phyloP scores from a whole-genome alignment of 2,329 filamentous ascomycete genomes.

The Fusarium hainanense region DNA sequence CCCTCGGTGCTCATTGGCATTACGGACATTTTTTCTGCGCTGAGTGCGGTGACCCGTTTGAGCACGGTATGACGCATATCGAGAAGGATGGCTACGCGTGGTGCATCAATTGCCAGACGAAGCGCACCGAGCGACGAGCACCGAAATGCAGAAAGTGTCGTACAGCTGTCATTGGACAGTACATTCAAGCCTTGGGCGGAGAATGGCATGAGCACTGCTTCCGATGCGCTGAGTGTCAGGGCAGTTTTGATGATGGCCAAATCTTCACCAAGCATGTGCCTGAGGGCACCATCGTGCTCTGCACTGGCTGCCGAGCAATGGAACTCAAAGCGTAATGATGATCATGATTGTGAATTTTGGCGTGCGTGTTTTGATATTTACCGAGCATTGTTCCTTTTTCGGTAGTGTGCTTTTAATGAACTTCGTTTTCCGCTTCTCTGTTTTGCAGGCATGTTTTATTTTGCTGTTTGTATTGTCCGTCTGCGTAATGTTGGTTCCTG shows the following conservation, averaged over 20 bases:
- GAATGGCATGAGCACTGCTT: constrained; percentile 98
- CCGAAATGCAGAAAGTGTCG: constrained; percentile 90
- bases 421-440: constrained; percentile 7
- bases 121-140: constrained; percentile 86
- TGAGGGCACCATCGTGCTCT: constrained; percentile 66
- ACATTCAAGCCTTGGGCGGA: constrained; percentile 86
- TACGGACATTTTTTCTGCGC: constrained; percentile 99
- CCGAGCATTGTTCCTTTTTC: constrained; percentile 2
- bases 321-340: constrained; percentile 65
- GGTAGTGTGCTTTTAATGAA: constrained; percentile 8
- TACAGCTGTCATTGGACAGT: constrained; percentile 86
- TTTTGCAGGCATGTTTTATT: constrained; percentile 2
- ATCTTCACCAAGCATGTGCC: constrained; percentile 69
- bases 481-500: constrained; percentile 1
- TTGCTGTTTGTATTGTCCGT: constrained; percentile 24
- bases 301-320: constrained; percentile 68
- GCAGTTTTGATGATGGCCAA: constrained; percentile 72
- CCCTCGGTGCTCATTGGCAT: constrained; percentile 96
- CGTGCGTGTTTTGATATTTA: constrained; percentile 27
- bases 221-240: constrained; percentile 74
- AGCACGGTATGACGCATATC: constrained; percentile 74
- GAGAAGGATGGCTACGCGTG: constrained; percentile 98
- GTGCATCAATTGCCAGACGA: constrained; percentile 93
- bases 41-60: constrained; percentile 97
- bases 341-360: constrained; percentile 26